Conservation (phyloP, 108 stramenopile genomes). For the Fragilaria radians region DNA sequence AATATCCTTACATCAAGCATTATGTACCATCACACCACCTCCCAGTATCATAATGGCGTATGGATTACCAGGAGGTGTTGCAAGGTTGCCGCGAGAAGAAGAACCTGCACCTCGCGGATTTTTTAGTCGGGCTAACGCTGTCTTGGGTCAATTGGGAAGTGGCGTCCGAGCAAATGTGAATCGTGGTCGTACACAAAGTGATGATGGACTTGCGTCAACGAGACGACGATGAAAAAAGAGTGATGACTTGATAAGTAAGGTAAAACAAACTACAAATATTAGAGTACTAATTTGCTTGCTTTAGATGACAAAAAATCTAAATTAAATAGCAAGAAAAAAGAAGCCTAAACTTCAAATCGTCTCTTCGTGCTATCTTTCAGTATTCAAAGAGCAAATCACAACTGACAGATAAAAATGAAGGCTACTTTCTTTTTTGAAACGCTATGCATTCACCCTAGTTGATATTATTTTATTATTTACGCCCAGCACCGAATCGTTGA, state of each 20-base stretch:
- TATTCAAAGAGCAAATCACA: too few species aligned
- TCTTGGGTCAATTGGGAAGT: neutral
- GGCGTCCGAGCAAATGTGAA: neutral
- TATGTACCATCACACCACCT: slow-evolving; percentile 60
- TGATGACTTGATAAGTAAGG: too few species aligned
- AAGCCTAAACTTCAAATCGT: too few species aligned
- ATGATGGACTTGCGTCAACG: neutral
- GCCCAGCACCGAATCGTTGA: slow-evolving; percentile 34
- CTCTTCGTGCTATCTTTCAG: too few species aligned
- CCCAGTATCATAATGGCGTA: slow-evolving; percentile 73
- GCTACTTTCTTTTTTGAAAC: slow-evolving; percentile 2
- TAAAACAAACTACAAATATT: too few species aligned
- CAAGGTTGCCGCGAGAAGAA: slow-evolving; percentile 4
- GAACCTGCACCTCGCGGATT: neutral
- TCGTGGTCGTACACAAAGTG: neutral
- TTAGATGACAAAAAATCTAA: too few species aligned
- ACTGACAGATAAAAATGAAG: too few species aligned
- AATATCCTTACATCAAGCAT: slow-evolving; percentile 56
- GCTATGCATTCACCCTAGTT: slow-evolving; percentile 15
- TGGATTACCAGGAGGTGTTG: slow-evolving; percentile 56
- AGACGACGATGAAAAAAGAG: too few species aligned
- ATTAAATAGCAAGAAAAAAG: too few species aligned
- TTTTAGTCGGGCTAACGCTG: neutral
- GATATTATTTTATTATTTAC: slow-evolving; percentile 15
- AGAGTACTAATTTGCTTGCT: too few species aligned